Base-by-base conservation (phyloP, 345 rosid genomes). In the Brassica rapa region DNA sequence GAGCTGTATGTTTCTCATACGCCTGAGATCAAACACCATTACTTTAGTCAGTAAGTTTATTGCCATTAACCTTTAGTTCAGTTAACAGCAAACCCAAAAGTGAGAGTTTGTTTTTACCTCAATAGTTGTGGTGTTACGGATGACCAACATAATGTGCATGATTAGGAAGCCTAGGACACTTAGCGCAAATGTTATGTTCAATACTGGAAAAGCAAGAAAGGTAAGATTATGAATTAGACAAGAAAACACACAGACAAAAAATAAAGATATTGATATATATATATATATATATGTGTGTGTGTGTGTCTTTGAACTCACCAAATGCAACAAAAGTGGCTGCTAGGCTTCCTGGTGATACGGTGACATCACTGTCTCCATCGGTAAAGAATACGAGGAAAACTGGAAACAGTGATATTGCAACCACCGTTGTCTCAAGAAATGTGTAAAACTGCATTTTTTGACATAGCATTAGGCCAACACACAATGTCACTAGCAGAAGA, bases 81-180 rank as follows among this genome's bases (percentile, higher is more conserved):
- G 9, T 21, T 9, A 35, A 32, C 25, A 75, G 75, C 43, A 46
- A 33, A 57, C 27, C 24, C 53, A 69, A 55, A 61, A 39, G 63
- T 39, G 66, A 25, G 59, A 72, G 69, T 70, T 21, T 23, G 30
- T 27, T 14, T 37, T 70, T 87, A 92, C 97, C 96, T 92, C 97
- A 83, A 92, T 90, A 70, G 93, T 92, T 60, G 97, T 85, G 71
- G 88, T 88, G 83, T 92, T 92, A 43, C 87, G 87, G 5, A 74
- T 68, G 43, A 89, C 91, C 69, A 92, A 65, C 8, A 90, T 76
- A 61, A 87, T 61, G 83, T 90, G 97, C 93, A 90, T 88, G 59
- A 90, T 87, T 70, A 92, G 80, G 82, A 92, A 92, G 80, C 97
- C 96, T 79, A 92, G n/a, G 25, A 92, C 80, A 83, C 97, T 92